These are phyloP conservation scores for Flaveria trinervia DNA, from an alignment of 129 eudicot genomes.

Conservation along the genomic window DNA sequence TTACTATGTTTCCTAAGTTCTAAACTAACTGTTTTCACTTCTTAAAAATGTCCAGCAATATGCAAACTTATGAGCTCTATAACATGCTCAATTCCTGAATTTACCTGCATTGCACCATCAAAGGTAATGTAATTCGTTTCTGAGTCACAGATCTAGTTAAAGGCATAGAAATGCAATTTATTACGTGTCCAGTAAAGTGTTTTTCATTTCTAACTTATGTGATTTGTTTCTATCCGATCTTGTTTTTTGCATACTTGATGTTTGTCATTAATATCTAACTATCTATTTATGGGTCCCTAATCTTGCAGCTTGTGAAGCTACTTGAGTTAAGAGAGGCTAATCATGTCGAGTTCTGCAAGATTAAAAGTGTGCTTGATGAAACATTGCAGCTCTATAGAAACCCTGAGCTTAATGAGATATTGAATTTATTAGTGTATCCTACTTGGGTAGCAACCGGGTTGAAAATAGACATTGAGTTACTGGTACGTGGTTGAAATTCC, in stretches of 20 bases:
- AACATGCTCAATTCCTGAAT: conserved; percentile 91
- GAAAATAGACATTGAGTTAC: conserved; percentile 60
- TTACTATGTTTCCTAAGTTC: conserved; percentile 5
- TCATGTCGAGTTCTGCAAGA: conserved; percentile 95
- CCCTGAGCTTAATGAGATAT: conserved; percentile 66
- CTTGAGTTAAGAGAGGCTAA: conserved; percentile 95
- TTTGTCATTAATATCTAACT: background rate
- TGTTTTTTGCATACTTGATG: conserved; percentile 2
- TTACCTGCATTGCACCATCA: conserved; percentile 88
- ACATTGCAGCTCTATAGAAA: conserved; percentile 59
- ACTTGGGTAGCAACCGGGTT: conserved; percentile 96
- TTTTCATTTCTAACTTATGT: background rate
- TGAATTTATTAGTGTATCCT: conserved; percentile 75
- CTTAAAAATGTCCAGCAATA: conserved; percentile 53
- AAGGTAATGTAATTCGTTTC: conserved; percentile 52
- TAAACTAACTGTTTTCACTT: conserved; percentile 6
- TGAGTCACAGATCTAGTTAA: background rate
- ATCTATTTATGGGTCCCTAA: background rate
- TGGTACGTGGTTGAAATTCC: conserved; percentile 50
- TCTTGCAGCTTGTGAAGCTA: conserved; percentile 89
- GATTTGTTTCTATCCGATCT: conserved; percentile 2
- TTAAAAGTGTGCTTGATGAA: conserved; percentile 81
- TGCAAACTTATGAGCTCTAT: conserved; percentile 79
- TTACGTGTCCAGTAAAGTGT: background rate
- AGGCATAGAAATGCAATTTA: conserved; percentile 15